These are phyloP conservation scores for Angophora floribunda DNA, from an alignment of 345 rosid genomes.

Conservation along the genomic window DNA sequence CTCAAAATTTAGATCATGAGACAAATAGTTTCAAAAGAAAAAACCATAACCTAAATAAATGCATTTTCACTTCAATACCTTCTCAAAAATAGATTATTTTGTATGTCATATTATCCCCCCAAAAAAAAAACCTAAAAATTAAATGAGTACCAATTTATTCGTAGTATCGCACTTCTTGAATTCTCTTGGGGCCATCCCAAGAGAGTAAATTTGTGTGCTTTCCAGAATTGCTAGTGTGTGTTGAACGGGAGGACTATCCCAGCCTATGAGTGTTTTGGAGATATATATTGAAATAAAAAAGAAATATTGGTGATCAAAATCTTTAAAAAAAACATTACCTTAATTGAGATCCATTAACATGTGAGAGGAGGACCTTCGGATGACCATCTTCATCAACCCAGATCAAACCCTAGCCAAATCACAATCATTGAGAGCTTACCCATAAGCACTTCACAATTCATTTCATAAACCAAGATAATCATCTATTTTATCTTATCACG, in stretches of 20 bases:
- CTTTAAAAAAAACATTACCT: conserved; percentile 8
- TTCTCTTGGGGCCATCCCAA: background rate
- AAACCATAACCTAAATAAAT: no score
- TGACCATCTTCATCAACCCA: conserved; percentile 28
- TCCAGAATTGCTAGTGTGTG: background rate
- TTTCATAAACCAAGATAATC: background rate
- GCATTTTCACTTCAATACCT: no score
- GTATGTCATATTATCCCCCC: no score
- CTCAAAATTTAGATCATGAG: no score
- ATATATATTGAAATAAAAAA: background rate
- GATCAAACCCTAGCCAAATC: conserved; percentile 28
- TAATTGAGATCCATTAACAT: conserved; percentile 28
- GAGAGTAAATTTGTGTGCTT: background rate
- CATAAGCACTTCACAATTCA: background rate
- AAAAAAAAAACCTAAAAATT: no score
- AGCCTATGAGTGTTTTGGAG: background rate
- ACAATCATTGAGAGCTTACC: background rate
- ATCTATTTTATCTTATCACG: background rate
- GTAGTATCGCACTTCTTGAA: background rate
- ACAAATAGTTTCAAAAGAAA: no score
- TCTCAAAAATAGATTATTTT: no score
- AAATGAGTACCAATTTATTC: no score
- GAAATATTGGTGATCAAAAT: background rate
- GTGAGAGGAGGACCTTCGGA: conserved; percentile 19
- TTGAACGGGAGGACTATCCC: background rate